Evolutionary conservation across 1,284 basidiomycete genomes (phyloP).

Genomic region (Stereum hirsutum): DNA sequence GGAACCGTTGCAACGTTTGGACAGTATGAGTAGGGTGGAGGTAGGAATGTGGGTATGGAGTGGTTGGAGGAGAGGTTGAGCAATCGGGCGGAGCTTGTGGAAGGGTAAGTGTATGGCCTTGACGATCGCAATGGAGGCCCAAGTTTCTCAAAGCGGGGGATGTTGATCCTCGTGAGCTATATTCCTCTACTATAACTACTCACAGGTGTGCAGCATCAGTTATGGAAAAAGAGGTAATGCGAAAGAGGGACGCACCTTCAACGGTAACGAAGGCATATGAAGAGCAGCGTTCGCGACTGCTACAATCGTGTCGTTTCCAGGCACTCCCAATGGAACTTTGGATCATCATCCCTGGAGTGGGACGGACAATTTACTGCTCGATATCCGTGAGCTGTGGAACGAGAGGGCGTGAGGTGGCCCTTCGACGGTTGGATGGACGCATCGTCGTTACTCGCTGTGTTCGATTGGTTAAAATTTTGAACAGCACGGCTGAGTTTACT

Average conservation of each 20-base stretch:
- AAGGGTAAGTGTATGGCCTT: slow-evolving; percentile 13
- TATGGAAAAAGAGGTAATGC: not conserved
- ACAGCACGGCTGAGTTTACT: too few relatives aligned
- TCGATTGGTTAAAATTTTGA: too few relatives aligned
- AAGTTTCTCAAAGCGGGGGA: too few relatives aligned
- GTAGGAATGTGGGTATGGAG: slow-evolving; percentile 20
- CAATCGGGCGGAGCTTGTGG: slow-evolving; percentile 19
- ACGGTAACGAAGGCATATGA: slow-evolving; percentile 54
- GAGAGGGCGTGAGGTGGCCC: too few relatives aligned
- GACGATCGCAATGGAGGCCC: slow-evolving; percentile 12
- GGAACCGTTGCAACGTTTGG: slow-evolving; percentile 85
- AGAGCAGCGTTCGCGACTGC: slow-evolving; percentile 52
- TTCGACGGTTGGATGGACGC: too few relatives aligned
- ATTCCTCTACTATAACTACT: slow-evolving; percentile 7
- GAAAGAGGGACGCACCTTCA: slow-evolving; percentile 45
- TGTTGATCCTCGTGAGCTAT: slow-evolving; percentile 30
- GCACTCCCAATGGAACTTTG: slow-evolving; percentile 63
- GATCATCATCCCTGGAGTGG: slow-evolving; percentile 92
- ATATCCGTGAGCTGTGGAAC: too few relatives aligned
- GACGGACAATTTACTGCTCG: too few relatives aligned
- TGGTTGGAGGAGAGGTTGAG: slow-evolving; percentile 24
- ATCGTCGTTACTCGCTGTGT: too few relatives aligned
- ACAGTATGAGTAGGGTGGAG: slow-evolving; percentile 62
- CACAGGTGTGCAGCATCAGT: not conserved
- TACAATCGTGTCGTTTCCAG: too few relatives aligned